Evolutionary conservation across 1,284 basidiomycete genomes (phyloP).

Genomic region (Cryptococcus sp.): DNA sequence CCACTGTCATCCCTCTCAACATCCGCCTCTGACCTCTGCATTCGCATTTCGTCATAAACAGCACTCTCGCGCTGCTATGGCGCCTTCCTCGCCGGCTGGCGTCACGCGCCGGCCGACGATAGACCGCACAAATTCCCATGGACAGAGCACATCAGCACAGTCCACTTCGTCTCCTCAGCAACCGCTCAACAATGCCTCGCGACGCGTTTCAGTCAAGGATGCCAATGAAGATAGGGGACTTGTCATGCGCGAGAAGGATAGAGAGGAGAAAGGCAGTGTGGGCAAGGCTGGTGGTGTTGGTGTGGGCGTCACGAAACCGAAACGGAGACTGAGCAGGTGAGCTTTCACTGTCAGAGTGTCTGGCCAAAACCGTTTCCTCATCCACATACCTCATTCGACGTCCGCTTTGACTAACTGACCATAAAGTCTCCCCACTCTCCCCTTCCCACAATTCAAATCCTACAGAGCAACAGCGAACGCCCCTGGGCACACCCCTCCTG

Average conservation of each 20-base stretch:
- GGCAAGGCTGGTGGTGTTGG: slow-evolving; percentile 39
- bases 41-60: too few relatives aligned
- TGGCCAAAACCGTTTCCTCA: not conserved
- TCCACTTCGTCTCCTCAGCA: slow-evolving; percentile 6
- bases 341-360: slow-evolving; percentile 10
- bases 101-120: slow-evolving; percentile 12
- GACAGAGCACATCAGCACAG: slow-evolving; percentile 1
- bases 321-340: slow-evolving; percentile 49
- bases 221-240: slow-evolving; percentile 33
- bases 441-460: slow-evolving; percentile 27
- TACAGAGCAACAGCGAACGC: slow-evolving; percentile 32
- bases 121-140: slow-evolving; percentile 17
- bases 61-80: not conserved
- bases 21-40: not conserved
- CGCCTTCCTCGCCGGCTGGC: slow-evolving; percentile 1
- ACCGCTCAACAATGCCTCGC: slow-evolving; percentile 3
- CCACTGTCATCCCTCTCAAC: too few relatives aligned
- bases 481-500: slow-evolving; percentile 23
- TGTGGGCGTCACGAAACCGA: slow-evolving; percentile 44
- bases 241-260: slow-evolving; percentile 33
- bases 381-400: not conserved
- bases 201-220: slow-evolving; percentile 9
- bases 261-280: slow-evolving; percentile 24
- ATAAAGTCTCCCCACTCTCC: slow-evolving; percentile 37
- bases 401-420: slow-evolving; percentile 30